Conservation (phyloP, 1,284 basidiomycete genomes). For the Inonotus hispidus region DNA sequence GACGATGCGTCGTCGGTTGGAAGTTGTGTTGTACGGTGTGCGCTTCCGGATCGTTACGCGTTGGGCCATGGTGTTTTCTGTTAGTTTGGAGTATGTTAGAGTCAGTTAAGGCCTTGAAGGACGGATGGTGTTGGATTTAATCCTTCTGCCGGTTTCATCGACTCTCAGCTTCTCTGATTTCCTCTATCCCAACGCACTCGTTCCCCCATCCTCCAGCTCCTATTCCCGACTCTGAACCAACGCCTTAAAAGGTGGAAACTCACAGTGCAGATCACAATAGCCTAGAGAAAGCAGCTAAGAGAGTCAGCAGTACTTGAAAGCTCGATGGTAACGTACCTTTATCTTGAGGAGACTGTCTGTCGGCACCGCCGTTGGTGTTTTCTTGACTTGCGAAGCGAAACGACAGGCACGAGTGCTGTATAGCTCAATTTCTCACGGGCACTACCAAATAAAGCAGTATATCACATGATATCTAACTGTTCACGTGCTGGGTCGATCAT, state of each 20-base stretch:
- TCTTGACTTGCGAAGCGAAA: neutral
- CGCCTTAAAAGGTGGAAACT: neutral
- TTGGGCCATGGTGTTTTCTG: constrained; percentile 76
- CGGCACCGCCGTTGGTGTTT: neutral
- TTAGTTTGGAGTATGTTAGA: neutral
- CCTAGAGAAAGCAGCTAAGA: neutral
- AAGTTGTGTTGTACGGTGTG: constrained; percentile 98
- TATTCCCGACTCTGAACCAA: neutral
- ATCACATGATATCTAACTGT: neutral
- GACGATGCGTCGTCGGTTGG: constrained; percentile 90
- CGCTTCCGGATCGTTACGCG: constrained; percentile 99
- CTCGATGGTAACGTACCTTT: neutral
- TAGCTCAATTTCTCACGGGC: neutral
- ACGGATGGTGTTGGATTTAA: neutral
- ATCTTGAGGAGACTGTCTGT: constrained; percentile 11
- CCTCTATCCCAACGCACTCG: neutral
- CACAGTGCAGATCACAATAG: constrained; percentile 7
- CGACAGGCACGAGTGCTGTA: constrained; percentile 4
- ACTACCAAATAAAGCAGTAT: neutral
- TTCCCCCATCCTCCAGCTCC: neutral
- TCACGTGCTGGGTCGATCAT: constrained; percentile 1
- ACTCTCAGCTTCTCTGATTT: neutral
- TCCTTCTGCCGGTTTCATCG: too few species aligned
- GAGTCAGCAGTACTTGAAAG: neutral
- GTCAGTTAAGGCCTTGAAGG: neutral